These are phyloP conservation scores for Lactarius tabidus DNA, from an alignment of 768 basidiomycete genomes.

Conservation along the genomic window DNA sequence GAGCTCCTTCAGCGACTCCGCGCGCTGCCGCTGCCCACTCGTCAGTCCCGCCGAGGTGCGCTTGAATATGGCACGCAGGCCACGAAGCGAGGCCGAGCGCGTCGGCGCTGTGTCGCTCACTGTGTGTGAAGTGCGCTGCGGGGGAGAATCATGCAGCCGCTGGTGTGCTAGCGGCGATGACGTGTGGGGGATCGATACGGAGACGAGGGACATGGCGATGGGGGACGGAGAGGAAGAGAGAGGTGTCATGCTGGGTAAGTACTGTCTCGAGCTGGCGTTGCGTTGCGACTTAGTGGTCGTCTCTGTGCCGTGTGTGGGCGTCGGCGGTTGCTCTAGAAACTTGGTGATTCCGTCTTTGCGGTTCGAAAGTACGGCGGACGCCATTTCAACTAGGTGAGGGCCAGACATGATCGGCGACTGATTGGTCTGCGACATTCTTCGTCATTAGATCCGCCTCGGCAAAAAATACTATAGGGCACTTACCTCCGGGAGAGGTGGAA, in stretches of 20 bases:
- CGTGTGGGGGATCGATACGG: not conserved
- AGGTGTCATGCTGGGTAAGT: not conserved
- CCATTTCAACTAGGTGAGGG: not conserved
- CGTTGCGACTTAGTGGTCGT: not conserved
- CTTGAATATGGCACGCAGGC: conserved; percentile 20
- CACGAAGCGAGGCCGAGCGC: conserved; percentile 12
- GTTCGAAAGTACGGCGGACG: not conserved
- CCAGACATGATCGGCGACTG: conserved; percentile 15
- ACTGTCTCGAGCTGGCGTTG: not conserved
- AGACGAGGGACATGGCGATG: not conserved
- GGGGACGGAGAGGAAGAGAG: conserved; percentile 5
- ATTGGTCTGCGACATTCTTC: not conserved
- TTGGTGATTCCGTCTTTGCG: not conserved
- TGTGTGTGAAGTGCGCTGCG: not conserved
- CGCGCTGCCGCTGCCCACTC: conserved; percentile 4
- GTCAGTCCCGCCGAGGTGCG: conserved; percentile 16
- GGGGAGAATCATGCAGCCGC: not conserved
- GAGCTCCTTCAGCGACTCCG: conserved; percentile 19
- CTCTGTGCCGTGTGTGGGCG: not conserved
- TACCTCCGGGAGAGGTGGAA: conserved; percentile 13
- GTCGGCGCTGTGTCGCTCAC: not conserved
- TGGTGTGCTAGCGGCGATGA: not conserved
- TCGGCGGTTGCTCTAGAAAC: not conserved
- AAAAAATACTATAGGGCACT: not conserved
- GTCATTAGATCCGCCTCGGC: not conserved